Conservation (phyloP, 2,329 filamentous ascomycete genomes). For the Alternaria brassicae region DNA sequence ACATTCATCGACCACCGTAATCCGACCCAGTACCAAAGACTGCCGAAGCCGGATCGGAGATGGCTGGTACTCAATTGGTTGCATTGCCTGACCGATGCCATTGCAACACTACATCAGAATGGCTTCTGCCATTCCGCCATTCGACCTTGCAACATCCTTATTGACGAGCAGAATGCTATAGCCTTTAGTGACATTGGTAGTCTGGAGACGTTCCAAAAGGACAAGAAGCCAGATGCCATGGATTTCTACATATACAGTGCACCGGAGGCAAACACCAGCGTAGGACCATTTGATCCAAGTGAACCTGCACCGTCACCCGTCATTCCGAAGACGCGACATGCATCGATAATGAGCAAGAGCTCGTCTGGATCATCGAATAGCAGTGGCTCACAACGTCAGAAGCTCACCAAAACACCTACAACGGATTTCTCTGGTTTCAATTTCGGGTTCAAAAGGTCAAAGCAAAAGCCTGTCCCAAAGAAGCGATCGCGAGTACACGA, state of each 20-base stretch:
- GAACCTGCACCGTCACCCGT: conserved; percentile 20
- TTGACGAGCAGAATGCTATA: conserved; percentile 70
- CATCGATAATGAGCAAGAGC: conserved; percentile 46
- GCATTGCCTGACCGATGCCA: conserved; percentile 72
- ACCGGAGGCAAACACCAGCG: conserved; percentile 62
- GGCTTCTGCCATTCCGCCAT: conserved; percentile 72
- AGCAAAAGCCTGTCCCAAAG: conserved; percentile 38
- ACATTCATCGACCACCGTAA: conserved; percentile 69
- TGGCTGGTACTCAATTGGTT: conserved; percentile 74
- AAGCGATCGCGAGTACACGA: conserved; percentile 41
- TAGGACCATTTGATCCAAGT: conserved; percentile 27
- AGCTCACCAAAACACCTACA: conserved; percentile 44
- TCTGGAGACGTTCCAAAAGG: conserved; percentile 58
- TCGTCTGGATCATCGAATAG: conserved; percentile 46
- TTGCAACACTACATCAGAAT: conserved; percentile 71
- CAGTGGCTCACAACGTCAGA: conserved; percentile 43
- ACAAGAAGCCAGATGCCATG: conserved; percentile 66
- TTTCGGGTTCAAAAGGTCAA: conserved; percentile 45
- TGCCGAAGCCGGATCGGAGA: conserved; percentile 67
- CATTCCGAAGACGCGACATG: conserved; percentile 31
- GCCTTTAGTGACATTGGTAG: conserved; percentile 69
- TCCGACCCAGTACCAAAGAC: conserved; percentile 67
- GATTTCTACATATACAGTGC: conserved; percentile 77
- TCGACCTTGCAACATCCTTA: conserved; percentile 72
- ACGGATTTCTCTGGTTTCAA: conserved; percentile 48